Evolutionary conservation across 495 filamentous ascomycete species (phyloP).

Genomic region (Copromyces sp.): DNA sequence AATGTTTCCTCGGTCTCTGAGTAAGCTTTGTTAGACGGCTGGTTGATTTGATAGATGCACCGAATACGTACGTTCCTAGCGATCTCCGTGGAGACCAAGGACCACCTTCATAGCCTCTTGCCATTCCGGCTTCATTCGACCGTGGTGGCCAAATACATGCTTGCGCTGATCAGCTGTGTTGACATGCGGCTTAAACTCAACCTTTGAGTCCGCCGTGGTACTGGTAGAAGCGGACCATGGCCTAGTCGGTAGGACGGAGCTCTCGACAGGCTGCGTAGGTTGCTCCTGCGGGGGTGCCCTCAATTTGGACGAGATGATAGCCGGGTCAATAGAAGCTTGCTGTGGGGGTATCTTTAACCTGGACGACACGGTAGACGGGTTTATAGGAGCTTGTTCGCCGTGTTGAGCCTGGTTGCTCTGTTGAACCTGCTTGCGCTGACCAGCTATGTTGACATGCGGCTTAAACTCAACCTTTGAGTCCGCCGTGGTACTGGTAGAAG

Average conservation of each 20-base stretch:
- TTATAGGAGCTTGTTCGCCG: conserved; percentile 46
- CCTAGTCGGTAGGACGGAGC: too few species aligned
- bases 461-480: conserved; percentile 1
- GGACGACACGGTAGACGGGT: conserved; percentile 73
- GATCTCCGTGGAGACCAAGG: not conserved
- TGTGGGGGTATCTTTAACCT: conserved; percentile 42
- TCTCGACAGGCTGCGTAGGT: conserved; percentile 18
- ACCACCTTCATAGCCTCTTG: not conserved
- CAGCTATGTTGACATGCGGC: not conserved
- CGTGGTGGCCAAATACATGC: not conserved
- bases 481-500: conserved; percentile 16
- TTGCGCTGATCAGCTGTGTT: not conserved
- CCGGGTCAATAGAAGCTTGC: too few species aligned
- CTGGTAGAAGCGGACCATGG: conserved; percentile 5
- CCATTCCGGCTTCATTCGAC: not conserved
- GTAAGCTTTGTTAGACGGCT: not conserved
- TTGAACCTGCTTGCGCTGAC: not conserved
- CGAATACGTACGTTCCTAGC: not conserved
- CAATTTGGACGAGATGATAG: too few species aligned
- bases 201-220: conserved; percentile 6
- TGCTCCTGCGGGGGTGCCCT: conserved; percentile 16
- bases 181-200: conserved; percentile 1
- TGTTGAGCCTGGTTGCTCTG: not conserved
- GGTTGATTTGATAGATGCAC: not conserved
- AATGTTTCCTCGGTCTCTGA: not conserved